phyloP scores from a whole-genome alignment of 345 rosid species.

The Eucalyptus rudis region DNA sequence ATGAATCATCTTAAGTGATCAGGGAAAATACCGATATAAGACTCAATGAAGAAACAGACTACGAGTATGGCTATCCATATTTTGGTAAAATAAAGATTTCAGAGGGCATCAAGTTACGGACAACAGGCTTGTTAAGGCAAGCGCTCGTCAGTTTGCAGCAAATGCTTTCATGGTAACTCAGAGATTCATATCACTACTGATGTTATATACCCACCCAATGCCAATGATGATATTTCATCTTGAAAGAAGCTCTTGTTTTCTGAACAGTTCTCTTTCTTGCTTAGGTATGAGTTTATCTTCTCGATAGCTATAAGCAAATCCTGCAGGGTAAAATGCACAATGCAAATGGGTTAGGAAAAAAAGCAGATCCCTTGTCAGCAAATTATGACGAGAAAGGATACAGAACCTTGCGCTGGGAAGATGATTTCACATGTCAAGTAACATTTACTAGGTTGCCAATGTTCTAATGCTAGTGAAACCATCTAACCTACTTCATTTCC shows the following conservation, averaged over 20 bases:
- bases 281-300: conserved; percentile 47
- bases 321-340: conserved; percentile 20
- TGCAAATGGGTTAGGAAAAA: not conserved
- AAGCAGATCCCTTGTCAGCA: not conserved
- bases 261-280: conserved; percentile 22
- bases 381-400: not conserved
- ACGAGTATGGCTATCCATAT: too few species aligned
- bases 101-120: too few species aligned
- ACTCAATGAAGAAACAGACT: too few species aligned
- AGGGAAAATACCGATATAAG: too few species aligned
- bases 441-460: not conserved
- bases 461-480: not conserved
- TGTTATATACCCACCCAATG: conserved; percentile 31
- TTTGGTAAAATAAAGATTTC: too few species aligned
- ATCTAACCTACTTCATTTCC: not conserved
- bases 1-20: too few species aligned
- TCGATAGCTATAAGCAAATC: conserved; percentile 60
- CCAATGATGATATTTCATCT: conserved; percentile 58
- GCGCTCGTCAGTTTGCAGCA: not conserved
- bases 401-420: not conserved
- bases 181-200: not conserved
- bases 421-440: not conserved
- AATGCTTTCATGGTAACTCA: not conserved
- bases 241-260: conserved; percentile 33
- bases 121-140: too few species aligned